Evolutionary conservation across 805 yeast genomes (phyloP).

Genomic region (Vanderwaltozyma verrucispora): DNA sequence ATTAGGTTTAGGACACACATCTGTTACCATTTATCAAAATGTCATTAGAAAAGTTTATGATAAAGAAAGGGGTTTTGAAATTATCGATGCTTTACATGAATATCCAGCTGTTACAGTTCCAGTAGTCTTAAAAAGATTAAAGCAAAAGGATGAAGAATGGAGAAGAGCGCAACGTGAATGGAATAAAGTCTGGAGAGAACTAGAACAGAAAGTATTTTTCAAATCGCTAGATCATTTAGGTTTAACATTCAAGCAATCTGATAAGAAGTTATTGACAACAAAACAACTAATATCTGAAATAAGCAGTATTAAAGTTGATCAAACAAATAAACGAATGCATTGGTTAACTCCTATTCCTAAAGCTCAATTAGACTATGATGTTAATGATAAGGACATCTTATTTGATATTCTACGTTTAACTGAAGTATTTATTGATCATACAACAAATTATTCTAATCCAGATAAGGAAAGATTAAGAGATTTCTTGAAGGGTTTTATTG

Average conservation of each 20-base stretch:
- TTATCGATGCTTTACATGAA: slow-evolving; percentile 89
- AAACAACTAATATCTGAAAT: slow-evolving; percentile 87
- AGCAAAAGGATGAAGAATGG: slow-evolving; percentile 99
- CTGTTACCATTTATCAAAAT: slow-evolving; percentile 84
- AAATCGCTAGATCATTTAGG: slow-evolving; percentile 94
- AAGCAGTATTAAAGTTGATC: slow-evolving; percentile 86
- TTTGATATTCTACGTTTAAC: slow-evolving; percentile 64
- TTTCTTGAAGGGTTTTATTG: slow-evolving; percentile 59
- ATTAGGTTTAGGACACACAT: slow-evolving; percentile 87
- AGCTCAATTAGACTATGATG: slow-evolving; percentile 52
- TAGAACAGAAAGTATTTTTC: slow-evolving; percentile 89
- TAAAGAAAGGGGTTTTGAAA: slow-evolving; percentile 91
- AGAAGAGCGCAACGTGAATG: slow-evolving; percentile 95
- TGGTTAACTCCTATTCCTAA: slow-evolving; percentile 85
- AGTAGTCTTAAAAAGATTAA: slow-evolving; percentile 78
- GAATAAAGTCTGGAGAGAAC: slow-evolving; percentile 98
- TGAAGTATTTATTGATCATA: slow-evolving; percentile 53
- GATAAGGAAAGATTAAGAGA: slow-evolving; percentile 71
- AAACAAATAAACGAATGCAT: slow-evolving; percentile 72
- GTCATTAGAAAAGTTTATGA: slow-evolving; percentile 89
- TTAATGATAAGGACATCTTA: slow-evolving; percentile 58
- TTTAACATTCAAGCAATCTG: slow-evolving; percentile 91
- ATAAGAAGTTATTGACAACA: slow-evolving; percentile 81
- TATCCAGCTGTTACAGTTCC: slow-evolving; percentile 95
- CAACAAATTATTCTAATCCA: slow-evolving; percentile 63